These are phyloP conservation scores for Hyaloperonospora brassicae DNA, from an alignment of 352 stramenopile species.

Conservation along the genomic window DNA sequence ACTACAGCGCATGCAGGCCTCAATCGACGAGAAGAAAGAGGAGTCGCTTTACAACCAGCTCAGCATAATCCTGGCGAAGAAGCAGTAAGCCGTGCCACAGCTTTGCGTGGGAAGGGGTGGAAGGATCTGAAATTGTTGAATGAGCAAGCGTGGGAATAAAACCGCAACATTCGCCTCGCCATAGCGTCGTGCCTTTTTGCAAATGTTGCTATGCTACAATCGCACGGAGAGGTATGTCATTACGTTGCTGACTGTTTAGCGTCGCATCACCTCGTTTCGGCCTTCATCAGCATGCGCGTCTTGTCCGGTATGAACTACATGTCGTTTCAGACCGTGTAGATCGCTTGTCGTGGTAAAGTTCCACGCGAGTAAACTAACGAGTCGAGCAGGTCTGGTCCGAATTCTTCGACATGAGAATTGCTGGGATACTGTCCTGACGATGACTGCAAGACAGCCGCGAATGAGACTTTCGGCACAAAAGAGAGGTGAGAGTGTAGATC, in stretches of 20 bases:
- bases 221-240: constrained; percentile 13
- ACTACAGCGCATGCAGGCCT: constrained; percentile 63
- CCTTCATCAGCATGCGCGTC: no score
- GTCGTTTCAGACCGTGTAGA: no score
- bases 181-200: not conserved
- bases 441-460: no score
- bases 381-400: no score
- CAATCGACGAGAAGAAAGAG: constrained; percentile 74
- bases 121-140: not conserved
- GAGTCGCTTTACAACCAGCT: constrained; percentile 83
- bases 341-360: no score
- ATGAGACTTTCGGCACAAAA: no score
- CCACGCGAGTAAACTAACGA: no score
- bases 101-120: not conserved
- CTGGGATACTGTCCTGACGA: no score
- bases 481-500: no score
- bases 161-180: not conserved
- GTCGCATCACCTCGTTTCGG: constrained; percentile 3
- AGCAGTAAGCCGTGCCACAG: constrained; percentile 24
- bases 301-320: no score
- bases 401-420: no score
- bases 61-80: constrained; percentile 81
- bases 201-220: constrained; percentile 11
- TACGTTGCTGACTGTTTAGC: constrained; percentile 11
- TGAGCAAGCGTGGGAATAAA: constrained; percentile 7